These are phyloP conservation scores for Ziziphus jujuba DNA, from an alignment of 306 rosid species.

Conservation along the genomic window DNA sequence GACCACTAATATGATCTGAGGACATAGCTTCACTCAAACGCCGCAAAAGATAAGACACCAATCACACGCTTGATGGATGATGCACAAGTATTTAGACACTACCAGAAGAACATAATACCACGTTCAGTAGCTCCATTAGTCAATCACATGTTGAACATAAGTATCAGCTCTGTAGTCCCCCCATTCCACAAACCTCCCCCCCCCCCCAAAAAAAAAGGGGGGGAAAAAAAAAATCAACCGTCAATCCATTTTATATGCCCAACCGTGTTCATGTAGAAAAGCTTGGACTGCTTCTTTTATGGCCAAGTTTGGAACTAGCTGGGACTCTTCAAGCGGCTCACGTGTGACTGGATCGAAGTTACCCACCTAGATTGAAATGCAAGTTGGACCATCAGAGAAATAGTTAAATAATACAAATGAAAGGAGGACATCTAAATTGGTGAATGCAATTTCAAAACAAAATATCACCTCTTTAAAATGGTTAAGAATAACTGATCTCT, in stretches of 20 bases:
- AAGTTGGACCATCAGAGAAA: constrained; percentile 11
- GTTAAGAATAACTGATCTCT: constrained; percentile 82
- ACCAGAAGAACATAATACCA: not conserved
- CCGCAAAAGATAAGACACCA: not conserved
- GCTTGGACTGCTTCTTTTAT: constrained; percentile 84
- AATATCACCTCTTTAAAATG: constrained; percentile 77
- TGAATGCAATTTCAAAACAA: constrained; percentile 17
- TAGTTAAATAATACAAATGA: not conserved
- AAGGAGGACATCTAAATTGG: not conserved
- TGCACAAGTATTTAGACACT: not conserved
- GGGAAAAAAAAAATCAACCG: constrained; percentile 1
- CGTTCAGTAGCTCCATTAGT: not conserved
- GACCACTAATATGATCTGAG: constrained; percentile 16
- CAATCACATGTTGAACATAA: not conserved
- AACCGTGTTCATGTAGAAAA: constrained; percentile 72
- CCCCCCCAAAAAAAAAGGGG: too few species aligned
- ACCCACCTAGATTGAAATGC: constrained; percentile 59
- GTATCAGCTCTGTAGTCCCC: not conserved
- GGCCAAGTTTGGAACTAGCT: constrained; percentile 68
- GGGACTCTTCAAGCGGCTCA: constrained; percentile 55
- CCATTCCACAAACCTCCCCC: too few species aligned
- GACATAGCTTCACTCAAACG: not conserved
- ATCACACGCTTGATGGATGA: not conserved
- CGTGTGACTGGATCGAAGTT: constrained; percentile 79
- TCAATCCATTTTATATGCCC: constrained; percentile 79